Base-by-base conservation (phyloP, 2,329 filamentous ascomycete species). In the Ceratocystis alfenasii region DNA sequence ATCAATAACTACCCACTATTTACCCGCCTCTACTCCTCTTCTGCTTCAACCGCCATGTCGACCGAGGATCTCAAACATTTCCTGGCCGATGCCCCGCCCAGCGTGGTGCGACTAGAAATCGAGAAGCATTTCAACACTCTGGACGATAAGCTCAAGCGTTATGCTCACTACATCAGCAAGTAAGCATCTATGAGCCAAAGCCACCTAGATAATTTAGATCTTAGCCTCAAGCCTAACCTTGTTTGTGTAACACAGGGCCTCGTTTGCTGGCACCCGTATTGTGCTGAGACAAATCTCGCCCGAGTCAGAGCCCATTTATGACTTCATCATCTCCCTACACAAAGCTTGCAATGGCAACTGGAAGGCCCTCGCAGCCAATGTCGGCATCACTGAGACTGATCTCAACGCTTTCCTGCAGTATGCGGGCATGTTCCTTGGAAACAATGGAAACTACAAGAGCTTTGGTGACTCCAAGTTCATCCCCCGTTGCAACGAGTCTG, bases 51-150 rank as follows among this genome's bases (percentile, higher is more conserved):
- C 20, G 70, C 73, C 71, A 78, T 74, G 69, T 86, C 87, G 82
- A 78, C 81, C 67, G 76, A 81, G 70, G 84, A 86, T 69, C 78
- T 86, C 69, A 79, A 79, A 74, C 88, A 95, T 74, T 96, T 95
- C 75, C 82, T 95, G 68, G 92, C 94, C 60, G 94, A 99, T 76
- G 87, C 87, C 69, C 94, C 94, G 59, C 94, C 94, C 0, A 88
- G 87, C 62, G 85, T 96, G 66, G 93, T 96, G 67, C 85, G 87
- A 61, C 83, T 99, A 62, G 87, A 90, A 74, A 94, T 97, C 74
- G 90, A 90, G 77, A 89, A 90, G 74, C 93, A 97, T 77, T 99
- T 97, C 72, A 88, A 93, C 65, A 84, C 86, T 45, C 76, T 94
- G 68, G 81, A 78, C 64, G 83, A 89, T 72, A 80, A 88, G 74